phyloP scores from a whole-genome alignment of 345 rosid species.

The Brassica rapa region DNA sequence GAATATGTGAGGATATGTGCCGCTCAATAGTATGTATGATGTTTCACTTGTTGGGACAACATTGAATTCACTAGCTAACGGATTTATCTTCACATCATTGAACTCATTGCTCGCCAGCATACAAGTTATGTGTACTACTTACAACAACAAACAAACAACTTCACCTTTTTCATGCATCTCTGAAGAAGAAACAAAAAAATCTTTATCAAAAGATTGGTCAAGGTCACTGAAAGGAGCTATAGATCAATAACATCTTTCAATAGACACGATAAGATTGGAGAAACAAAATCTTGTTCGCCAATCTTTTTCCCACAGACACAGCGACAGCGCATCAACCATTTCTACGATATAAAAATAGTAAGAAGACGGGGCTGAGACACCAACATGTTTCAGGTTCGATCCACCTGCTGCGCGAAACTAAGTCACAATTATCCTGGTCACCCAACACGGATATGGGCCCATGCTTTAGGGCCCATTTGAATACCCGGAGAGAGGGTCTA shows the following conservation, averaged over 20 bases:
- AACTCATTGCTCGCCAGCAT: neutral
- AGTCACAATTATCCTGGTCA: too few species aligned
- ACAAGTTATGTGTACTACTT: neutral
- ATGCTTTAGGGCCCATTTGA: too few species aligned
- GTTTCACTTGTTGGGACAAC: neutral
- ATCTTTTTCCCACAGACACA: neutral
- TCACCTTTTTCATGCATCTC: neutral
- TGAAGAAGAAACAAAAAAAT: neutral
- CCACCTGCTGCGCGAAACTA: too few species aligned
- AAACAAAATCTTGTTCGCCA: neutral
- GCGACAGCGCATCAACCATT: neutral
- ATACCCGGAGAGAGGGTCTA: too few species aligned
- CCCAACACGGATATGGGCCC: too few species aligned
- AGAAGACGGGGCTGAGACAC: too few species aligned
- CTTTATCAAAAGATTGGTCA: neutral
- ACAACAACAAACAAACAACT: neutral
- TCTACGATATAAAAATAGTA: neutral
- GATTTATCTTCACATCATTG: neutral
- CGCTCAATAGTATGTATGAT: neutral
- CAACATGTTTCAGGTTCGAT: too few species aligned
- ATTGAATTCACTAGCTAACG: neutral
- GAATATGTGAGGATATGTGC: neutral
- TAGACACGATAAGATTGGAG: neutral
- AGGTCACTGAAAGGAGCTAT: neutral
- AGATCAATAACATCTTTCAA: neutral